Base-by-base conservation (phyloP, 2,329 filamentous ascomycete genomes). In the Exophiala sideris region DNA sequence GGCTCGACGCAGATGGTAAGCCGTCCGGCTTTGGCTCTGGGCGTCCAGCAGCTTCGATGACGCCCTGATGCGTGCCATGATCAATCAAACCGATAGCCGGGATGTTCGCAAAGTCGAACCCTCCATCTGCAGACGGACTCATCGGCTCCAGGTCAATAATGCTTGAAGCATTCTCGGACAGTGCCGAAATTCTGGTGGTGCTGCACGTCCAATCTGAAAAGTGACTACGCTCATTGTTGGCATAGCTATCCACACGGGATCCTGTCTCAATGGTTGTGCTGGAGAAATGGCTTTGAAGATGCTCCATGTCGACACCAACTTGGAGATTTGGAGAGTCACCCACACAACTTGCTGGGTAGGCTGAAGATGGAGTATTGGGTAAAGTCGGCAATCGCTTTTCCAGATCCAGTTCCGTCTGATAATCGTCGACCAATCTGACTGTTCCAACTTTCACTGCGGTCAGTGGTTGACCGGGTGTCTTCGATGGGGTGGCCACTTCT, bases 281-380 rank as follows among this genome's bases (percentile, higher is more conserved):
- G 1, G 62, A 64, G 54, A 65, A 65, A 45, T 59, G 62, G 50
- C 63, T 65, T 39, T 59, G 48, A 12, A 63, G 50, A 40, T 53
- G 49, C 14, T 51, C 52, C 36, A 60, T 45, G 8, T 60, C 56
- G 21, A 45, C 20, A 32, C 16, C 16, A 36, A 51, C 38, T 7
- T 38, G 33, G 38, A 48, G 35, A 32, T 14, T 35, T 5, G 47
- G 45, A 32, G 56, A 54, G 14, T 52, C 54, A 24, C 54, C 58
- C 11, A 49, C 20, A n/a, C 35, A 47, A 21, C 61, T 62, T 14
- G 54, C 48, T 5, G 60, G 62, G 52, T 63, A 65, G 21, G 73
- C 73, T 1, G 73, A 76, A 0, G 73, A 76, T 24, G 73, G 74
- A 4, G 72, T 72, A 56, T 76, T 76, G 7, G 74, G 74, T 16